Percentiles rank a stretch among this genome's conserved stretches.
phyloP scores from a whole-genome alignment of 2,329 filamentous ascomycete genomes.

The Rhexocercosporidium sp. region DNA sequence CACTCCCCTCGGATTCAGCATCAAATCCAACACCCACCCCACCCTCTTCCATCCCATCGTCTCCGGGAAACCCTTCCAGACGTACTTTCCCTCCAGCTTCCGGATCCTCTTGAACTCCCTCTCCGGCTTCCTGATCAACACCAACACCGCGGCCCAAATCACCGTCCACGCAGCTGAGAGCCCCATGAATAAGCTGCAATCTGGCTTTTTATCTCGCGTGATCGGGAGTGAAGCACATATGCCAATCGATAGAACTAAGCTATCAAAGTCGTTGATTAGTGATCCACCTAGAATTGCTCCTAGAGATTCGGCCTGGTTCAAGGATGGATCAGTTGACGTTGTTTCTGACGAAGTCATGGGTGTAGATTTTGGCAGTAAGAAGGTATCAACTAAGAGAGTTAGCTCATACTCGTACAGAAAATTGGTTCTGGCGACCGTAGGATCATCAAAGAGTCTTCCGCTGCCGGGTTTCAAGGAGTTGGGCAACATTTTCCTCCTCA shows the following conservation, averaged over 20 bases:
- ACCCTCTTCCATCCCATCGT: too few species aligned
- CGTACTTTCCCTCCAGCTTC: too few species aligned
- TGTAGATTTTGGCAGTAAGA: slow-evolving; percentile 77
- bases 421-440: slow-evolving; percentile 88
- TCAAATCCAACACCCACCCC: too few species aligned
- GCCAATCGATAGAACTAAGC: slow-evolving; percentile 91
- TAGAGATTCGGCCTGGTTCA: slow-evolving; percentile 80
- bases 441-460: slow-evolving; percentile 75
- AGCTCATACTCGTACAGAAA: slow-evolving; percentile 79
- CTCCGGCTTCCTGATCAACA: too few species aligned
- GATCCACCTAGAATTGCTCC: slow-evolving; percentile 80
- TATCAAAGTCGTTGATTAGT: slow-evolving; percentile 89
- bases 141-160: too few species aligned
- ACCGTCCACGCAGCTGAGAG: too few species aligned
- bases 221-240: slow-evolving; percentile 84
- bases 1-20: too few species aligned
- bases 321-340: slow-evolving; percentile 60
- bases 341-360: slow-evolving; percentile 68
- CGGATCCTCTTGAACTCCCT: too few species aligned
- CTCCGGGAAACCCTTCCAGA: too few species aligned
- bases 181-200: too few species aligned
- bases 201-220: too few species aligned
- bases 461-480: slow-evolving; percentile 86
- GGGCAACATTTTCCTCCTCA: slow-evolving; percentile 84
- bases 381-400: slow-evolving; percentile 76